Conservation (phyloP, 352 stramenopile species). For the Globisporangium viniferum region DNA sequence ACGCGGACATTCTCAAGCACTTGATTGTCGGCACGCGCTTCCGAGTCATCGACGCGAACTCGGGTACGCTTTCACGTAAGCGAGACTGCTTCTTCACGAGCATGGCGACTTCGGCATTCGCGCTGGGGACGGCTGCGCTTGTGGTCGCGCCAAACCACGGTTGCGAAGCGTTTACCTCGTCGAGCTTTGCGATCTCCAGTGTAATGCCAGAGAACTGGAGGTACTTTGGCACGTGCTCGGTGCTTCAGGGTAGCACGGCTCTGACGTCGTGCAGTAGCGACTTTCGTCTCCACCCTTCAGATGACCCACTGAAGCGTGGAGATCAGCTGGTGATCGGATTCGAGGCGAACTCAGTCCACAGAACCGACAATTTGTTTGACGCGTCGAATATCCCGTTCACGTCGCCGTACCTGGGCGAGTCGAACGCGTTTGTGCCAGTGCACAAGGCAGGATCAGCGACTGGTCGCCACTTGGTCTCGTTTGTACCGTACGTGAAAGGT, state of each 20-base stretch:
- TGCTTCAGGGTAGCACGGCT: conserved; percentile 17
- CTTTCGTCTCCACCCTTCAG: conserved; percentile 27
- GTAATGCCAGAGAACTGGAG: conserved; percentile 56
- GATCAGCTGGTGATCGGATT: conserved; percentile 79
- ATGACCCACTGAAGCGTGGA: conserved; percentile 59
- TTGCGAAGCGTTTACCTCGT: conserved; percentile 45
- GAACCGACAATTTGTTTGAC: conserved; percentile 50
- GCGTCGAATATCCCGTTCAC: conserved; percentile 67
- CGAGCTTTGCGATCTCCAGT: conserved; percentile 46
- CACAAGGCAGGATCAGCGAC: conserved; percentile 60
- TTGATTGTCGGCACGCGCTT: conserved; percentile 59
- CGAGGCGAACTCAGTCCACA: conserved; percentile 67
- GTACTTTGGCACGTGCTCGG: conserved; percentile 69
- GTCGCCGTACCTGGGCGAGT: conserved; percentile 51
- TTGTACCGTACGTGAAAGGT: conserved; percentile 89
- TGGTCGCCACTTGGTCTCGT: conserved; percentile 81
- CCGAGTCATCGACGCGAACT: conserved; percentile 59
- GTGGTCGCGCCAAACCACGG: conserved; percentile 49
- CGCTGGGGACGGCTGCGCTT: conserved; percentile 24
- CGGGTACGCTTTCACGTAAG: conserved; percentile 41
- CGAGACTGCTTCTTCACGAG: conserved; percentile 74
- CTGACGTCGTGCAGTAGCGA: conserved; percentile 48
- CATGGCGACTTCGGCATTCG: conserved; percentile 40
- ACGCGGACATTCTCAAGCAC: conserved; percentile 48
- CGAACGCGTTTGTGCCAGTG: conserved; percentile 54